Evolutionary conservation across 768 basidiomycete genomes (phyloP), one percentile per base, ranked within the genome.

Genomic region (Serendipita vermifera): DNA sequence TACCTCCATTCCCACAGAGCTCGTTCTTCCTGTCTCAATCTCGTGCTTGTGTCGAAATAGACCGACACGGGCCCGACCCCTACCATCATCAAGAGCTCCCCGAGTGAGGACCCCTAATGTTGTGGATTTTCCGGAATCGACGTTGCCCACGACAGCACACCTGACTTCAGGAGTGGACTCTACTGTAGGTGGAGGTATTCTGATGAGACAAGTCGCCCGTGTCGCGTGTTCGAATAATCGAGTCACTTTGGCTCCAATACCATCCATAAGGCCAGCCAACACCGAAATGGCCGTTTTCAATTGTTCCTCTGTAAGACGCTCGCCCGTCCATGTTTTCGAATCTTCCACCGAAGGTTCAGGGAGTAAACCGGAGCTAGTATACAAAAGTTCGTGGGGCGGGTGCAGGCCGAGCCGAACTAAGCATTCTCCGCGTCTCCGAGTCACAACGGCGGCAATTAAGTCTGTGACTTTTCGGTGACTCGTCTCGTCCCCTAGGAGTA

Each of bases 11-110:
- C 96, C 96, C 38, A 98, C 89, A 59, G 87, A 90, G 22, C 87
- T 91, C 0, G 96, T 99, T 53, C 96, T 74, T 4, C 94, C 94
- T 17, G 86, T 91, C 71, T 98, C 96, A 55, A 97, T 75, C 69
- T 99, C 96, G 64, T 99, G 96, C 67, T 97, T 96, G 67, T 99
- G 96, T 55, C 94, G 76, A 69, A 98, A 98, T 5, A 99, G 72
- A 3, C 83, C 82, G 3, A 97, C 85, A 54, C 94, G 85, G 0
- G 86, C 85, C 51, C 79, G 77, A 0, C 85, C 86, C 67, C 85
- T 73, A 26, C 87, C 87, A 63, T 91, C 88, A 62, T 91, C 88
- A 54, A 89, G 71, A 17, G 77, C 76, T 54, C 92, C 94, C 67
- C 92, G 76, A n/a, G 94, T 98, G 9, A 99, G 72, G 5, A 98